These are phyloP conservation scores for Diaporthe citri DNA, from an alignment of 2,329 filamentous ascomycete species.

Conservation along the genomic window DNA sequence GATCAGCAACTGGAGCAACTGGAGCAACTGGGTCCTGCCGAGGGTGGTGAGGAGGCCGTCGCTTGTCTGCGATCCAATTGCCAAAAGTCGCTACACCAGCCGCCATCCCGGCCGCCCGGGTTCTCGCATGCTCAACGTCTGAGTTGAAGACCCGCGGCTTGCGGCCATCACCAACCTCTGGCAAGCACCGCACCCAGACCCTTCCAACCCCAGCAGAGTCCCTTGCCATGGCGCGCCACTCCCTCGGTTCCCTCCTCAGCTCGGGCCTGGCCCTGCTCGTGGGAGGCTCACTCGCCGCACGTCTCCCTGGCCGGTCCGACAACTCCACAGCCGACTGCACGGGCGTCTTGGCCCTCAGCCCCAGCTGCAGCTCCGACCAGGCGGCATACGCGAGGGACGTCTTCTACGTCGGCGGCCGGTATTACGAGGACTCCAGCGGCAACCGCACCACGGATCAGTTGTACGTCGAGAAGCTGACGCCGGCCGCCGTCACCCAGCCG, in stretches of 20 bases:
- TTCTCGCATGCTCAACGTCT: background rate
- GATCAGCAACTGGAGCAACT: conserved; percentile 4
- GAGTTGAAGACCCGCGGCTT: background rate
- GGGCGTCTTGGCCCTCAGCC: conserved; percentile 37
- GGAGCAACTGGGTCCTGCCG: conserved; percentile 2
- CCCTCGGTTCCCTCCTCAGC: conserved; percentile 18
- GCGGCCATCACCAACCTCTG: background rate
- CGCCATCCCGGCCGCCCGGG: background rate
- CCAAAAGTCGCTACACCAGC: conserved; percentile 19
- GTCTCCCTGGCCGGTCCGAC: conserved; percentile 8
- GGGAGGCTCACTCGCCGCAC: conserved; percentile 6
- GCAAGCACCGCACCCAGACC: background rate
- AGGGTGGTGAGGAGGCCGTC: background rate
- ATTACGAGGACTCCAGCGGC: conserved; percentile 43
- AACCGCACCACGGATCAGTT: conserved; percentile 47
- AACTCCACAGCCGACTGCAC: conserved; percentile 32
- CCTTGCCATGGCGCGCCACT: conserved; percentile 4
- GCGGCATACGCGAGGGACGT: conserved; percentile 43
- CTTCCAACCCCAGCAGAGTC: background rate
- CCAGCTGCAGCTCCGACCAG: conserved; percentile 38
- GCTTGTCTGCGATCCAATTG: background rate
- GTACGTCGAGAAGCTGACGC: conserved; percentile 51
- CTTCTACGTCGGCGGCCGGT: conserved; percentile 49
- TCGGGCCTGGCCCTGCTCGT: conserved; percentile 26
- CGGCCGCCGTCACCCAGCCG: conserved; percentile 41